Conservation (phyloP, 2,329 filamentous ascomycete genomes). For the Xylaria sp. region DNA sequence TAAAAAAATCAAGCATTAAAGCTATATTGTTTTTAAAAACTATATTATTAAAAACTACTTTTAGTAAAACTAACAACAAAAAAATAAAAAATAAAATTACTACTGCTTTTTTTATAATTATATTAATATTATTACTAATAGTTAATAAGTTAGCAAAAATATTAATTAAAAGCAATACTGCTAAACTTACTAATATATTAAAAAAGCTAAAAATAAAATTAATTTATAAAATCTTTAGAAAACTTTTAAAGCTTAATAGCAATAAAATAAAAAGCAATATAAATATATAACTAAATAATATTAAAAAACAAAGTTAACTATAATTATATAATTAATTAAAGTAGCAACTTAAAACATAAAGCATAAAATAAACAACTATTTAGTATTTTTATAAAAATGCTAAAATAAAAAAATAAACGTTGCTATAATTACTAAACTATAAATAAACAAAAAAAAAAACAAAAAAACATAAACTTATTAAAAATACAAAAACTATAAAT, state of each 20-base stretch:
- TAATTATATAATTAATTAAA: too few relatives aligned
- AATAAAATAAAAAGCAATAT: not conserved
- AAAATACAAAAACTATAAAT: conserved; percentile 8
- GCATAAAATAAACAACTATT: conserved; percentile 15
- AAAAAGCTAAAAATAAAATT: conserved; percentile 1
- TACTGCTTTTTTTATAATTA: too few relatives aligned
- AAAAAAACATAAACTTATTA: conserved; percentile 18
- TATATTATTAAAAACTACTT: not conserved
- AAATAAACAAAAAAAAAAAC: conserved; percentile 17
- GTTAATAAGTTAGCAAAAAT: not conserved
- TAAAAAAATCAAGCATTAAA: not conserved
- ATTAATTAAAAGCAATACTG: conserved; percentile 4
- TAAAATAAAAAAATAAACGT: conserved; percentile 26
- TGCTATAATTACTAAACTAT: conserved; percentile 22
- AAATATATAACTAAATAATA: conserved; percentile 5
- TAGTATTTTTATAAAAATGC: conserved; percentile 14
- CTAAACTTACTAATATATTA: not conserved
- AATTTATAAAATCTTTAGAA: not conserved
- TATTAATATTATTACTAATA: not conserved
- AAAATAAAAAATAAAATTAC: not conserved
- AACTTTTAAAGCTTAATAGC: not conserved
- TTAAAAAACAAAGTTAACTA: not conserved
- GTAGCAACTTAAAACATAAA: conserved; percentile 4
- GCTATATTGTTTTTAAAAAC: not conserved
- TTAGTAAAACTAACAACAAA: not conserved